Evolutionary conservation across 768 basidiomycete species (phyloP), one percentile per base, ranked within the genome.

Genomic region (Leccinum subgranulosum): DNA sequence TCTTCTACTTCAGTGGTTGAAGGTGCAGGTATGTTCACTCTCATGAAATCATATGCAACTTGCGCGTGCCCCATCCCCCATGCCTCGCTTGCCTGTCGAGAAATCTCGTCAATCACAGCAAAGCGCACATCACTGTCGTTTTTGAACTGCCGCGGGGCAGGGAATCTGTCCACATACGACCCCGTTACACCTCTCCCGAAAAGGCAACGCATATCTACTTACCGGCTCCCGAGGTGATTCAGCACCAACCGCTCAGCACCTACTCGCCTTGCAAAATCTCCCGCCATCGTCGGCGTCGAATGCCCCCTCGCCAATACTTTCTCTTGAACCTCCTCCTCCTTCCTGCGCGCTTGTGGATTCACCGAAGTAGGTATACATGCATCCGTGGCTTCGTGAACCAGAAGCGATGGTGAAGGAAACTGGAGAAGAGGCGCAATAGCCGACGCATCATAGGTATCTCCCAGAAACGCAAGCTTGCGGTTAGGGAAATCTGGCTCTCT

Each of bases 331-430:
- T 71, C 75, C 50, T 74, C 73, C 3, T 69, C 73, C 27, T 75
- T 75, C 53, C 79, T 77, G 53, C 68, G 78, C 29, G 81, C 73
- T 33, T 73, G 75, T 9, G 76, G 72, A 67, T 86, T 85, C 54
- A 88, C 78, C 49, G 76, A 64, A 2, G 58, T 66, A 0, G 88
- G 85, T 36, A 94, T 82, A 61, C 79, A 80, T 0, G 87, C 84
- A 65, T 94, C 91, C 2, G 90, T 92, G 1, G 87, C 84, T 72
- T 94, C 92, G 69, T 94, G 93, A n/a, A 94, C 77, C 19, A 94
- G 78, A n/a, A 94, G 76, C 28, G 85, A 82, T 23, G 81, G 79
- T 4, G 79, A 66, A 48, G 82, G 76, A 27, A 73, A 66, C 47
- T 63, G 63, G 69, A 81, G 82, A 23, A 90, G 79, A 10, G 83